Evolutionary conservation across 768 basidiomycete species (phyloP), one percentile per base, ranked within the genome.

Genomic region (Boletus rubroflammeus): DNA sequence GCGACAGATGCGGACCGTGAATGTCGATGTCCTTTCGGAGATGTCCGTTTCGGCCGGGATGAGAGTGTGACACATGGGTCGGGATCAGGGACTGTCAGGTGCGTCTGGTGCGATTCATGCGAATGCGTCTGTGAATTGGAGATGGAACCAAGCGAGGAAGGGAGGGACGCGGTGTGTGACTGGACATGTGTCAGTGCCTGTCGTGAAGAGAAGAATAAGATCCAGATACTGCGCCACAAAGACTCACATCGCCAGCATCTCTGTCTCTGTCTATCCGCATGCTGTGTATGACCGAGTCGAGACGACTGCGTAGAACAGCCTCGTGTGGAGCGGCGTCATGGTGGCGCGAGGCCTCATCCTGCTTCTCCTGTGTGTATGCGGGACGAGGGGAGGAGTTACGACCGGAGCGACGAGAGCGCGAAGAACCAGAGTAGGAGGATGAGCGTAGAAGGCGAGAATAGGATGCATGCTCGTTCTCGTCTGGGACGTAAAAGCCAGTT

Each of bases 271-370:
- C 63, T 57, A 67, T 62, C 19, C 50, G 47, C 61, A 63, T 64
- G 56, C 67, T 65, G 53, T 69, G 66, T n/a, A 84, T 63, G 43
- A 82, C 81, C 2, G 77, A 67, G 68, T 84, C 83, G 17, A 84
- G 68, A 11, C 80, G 73, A 45, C 73, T 77, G 8, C 78, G 75
- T 25, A 84, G 72, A 23, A 80, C 83, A 41, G 78, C 79, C 60
- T 78, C 81, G 50, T 80, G 82, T 0, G 80, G 81, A 15, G 76
- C 60, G 49, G 76, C 54, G 23, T 70, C 69, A 35, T 64, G 62
- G 52, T 63, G 56, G 55, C 59, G 62, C 5, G 50, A 62, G 11
- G 58, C 47, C 7, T 65, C 59, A 50, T 62, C 54, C 44, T 57
- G 56, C 36, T 65, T 57, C 46, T 70, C 68, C 29, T 53, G 56